phyloP scores from a whole-genome alignment of 768 basidiomycete species.

The Chiua virens region DNA sequence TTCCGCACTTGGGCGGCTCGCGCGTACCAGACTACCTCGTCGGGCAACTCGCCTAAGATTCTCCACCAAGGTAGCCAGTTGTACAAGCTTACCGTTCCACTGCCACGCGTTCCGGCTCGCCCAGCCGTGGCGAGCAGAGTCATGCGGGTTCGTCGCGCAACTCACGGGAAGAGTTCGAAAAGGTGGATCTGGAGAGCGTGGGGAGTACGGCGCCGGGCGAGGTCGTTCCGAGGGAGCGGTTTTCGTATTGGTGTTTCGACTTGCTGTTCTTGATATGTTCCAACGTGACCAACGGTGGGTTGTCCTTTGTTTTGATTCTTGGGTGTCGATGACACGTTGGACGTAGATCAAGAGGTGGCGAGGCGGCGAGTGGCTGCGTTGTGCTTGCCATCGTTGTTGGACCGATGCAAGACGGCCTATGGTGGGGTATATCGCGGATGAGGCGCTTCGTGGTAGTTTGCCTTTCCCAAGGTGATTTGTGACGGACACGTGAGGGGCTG shows the following conservation, averaged over 20 bases:
- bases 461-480: conserved; percentile 80
- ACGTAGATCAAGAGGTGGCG: conserved; percentile 58
- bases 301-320: background rate
- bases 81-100: conserved; percentile 37
- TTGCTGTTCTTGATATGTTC: conserved; percentile 81
- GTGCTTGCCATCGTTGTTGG: conserved; percentile 68
- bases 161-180: conserved; percentile 33
- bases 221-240: conserved; percentile 73
- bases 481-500: no score
- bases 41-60: conserved; percentile 62
- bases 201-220: conserved; percentile 63
- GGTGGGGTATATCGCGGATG: conserved; percentile 79
- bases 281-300: conserved; percentile 56
- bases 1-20: conserved; percentile 69
- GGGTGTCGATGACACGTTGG: background rate
- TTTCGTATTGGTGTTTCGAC: conserved; percentile 93
- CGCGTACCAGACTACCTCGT: conserved; percentile 74
- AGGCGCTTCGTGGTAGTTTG: conserved; percentile 77
- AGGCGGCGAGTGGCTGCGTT: conserved; percentile 72
- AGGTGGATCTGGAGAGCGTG: conserved; percentile 38
- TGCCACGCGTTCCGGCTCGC: conserved; percentile 10
- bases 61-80: conserved; percentile 72
- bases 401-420: conserved; percentile 72
- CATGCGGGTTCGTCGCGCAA: conserved; percentile 7
- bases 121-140: conserved; percentile 6